A percentile compares a stretch with the other conserved stretches of the same genome.
Conservation (phyloP, 2,329 filamentous ascomycete genomes). For the Exophiala xenobiotica region DNA sequence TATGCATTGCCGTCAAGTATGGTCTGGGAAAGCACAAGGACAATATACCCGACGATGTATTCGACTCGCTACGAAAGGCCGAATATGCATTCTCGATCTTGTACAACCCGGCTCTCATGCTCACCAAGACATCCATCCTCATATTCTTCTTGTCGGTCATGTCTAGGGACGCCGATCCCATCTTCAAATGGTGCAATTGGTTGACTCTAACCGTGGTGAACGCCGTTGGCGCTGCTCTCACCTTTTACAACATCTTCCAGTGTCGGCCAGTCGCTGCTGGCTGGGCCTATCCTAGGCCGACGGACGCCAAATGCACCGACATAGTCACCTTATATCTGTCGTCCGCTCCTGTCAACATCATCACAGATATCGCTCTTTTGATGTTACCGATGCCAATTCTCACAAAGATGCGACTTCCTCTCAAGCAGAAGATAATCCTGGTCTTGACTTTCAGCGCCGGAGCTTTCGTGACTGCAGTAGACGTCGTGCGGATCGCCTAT, state of each 20-base stretch:
- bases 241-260: conserved; percentile 83
- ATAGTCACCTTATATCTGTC: conserved; percentile 65
- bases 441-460: conserved; percentile 83
- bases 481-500: conserved; percentile 87
- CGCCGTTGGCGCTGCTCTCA: conserved; percentile 72
- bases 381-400: conserved; percentile 85
- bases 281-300: conserved; percentile 55
- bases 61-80: conserved; percentile 44
- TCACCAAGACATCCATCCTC: conserved; percentile 85
- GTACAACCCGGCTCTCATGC: conserved; percentile 42
- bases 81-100: conserved; percentile 62
- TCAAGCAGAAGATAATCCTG: conserved; percentile 82
- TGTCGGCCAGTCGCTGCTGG: conserved; percentile 72
- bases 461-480: conserved; percentile 82
- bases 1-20: conserved; percentile 45
- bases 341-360: conserved; percentile 86
- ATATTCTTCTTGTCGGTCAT: conserved; percentile 79
- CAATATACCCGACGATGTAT: conserved; percentile 36
- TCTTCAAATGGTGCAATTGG: conserved; percentile 82
- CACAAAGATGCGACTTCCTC: conserved; percentile 79
- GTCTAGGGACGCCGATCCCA: conserved; percentile 68
- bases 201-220: conserved; percentile 75
- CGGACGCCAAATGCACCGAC: conserved; percentile 56
- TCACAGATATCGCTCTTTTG: conserved; percentile 84
- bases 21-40: conserved; percentile 45